A percentile compares a stretch with the other conserved stretches of the same genome.
Evolutionary conservation across 805 yeast species (phyloP).

Genomic region (Sungouiella blattae): DNA sequence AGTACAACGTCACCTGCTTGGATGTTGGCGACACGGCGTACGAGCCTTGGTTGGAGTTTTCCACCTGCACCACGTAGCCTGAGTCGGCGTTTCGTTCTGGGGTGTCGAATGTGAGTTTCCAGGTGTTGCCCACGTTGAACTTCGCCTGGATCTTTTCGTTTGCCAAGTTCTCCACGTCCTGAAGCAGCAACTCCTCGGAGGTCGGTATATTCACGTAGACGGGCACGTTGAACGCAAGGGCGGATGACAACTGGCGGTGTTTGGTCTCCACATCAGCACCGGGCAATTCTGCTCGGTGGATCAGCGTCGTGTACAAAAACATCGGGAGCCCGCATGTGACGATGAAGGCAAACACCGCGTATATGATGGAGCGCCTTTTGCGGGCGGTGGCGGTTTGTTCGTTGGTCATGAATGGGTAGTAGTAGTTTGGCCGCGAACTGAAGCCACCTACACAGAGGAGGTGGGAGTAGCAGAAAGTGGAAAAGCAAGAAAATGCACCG

Average conservation of each 20-base stretch:
- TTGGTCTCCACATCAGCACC: slow-evolving; percentile 33
- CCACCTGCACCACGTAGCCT: slow-evolving; percentile 39
- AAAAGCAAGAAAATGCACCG: no score
- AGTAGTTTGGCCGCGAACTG: no score
- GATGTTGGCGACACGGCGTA: slow-evolving; percentile 33
- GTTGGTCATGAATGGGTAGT: no score
- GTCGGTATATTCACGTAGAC: slow-evolving; percentile 37
- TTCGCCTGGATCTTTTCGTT: slow-evolving; percentile 24
- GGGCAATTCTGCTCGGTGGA: slow-evolving; percentile 62
- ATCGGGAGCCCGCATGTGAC: slow-evolving; percentile 51
- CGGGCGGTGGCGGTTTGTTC: no score
- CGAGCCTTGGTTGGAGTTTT: slow-evolving; percentile 3
- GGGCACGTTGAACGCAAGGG: slow-evolving; percentile 36
- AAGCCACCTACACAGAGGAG: no score
- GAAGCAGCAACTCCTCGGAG: slow-evolving; percentile 27
- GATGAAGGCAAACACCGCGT: slow-evolving; percentile 16
- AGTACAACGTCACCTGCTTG: slow-evolving; percentile 26
- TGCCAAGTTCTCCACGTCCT: slow-evolving; percentile 34
- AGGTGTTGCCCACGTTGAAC: slow-evolving; percentile 23
- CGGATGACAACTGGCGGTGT: slow-evolving; percentile 18
- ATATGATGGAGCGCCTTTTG: slow-evolving; percentile 6
- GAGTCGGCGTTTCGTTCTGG: no score
- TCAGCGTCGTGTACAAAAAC: slow-evolving; percentile 58
- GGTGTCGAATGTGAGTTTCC: slow-evolving; percentile 32
- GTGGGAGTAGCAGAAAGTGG: no score